Evolutionary conservation across 176 grass and related monocot genomes (phyloP), one percentile per base, ranked within the genome.

Genomic region (Ensete glaucum): DNA sequence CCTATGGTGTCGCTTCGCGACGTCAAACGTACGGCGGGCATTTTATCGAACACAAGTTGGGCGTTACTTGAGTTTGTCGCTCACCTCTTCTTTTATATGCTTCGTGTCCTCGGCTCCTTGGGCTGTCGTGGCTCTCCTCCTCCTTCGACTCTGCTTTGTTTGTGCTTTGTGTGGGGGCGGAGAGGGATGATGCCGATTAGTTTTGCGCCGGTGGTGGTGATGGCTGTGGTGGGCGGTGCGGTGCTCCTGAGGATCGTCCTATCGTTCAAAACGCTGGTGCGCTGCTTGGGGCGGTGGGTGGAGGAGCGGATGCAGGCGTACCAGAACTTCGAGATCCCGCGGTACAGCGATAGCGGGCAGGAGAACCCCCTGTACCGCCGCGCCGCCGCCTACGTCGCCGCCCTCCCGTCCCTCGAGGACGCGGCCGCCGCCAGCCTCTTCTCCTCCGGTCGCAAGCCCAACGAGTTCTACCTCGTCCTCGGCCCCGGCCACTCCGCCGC

Each of bases 331-430:
- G 96, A 99, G 77, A 86, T 99, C 72, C 91, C 86, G 22, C 82
- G 87, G 15, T 57, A 71, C 81, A 75, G 14, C 54, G 58, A 19
- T 12, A 70, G 55, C 65, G 85, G 57, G 1, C 72, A 75, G 63
- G 96, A 99, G 76, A 99, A 99, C 74, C 91, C 96, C 22, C 76
- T 99, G 57, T 91, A 94, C 84, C 84, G 91, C n/a, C 85, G 91
- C 78, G 96, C 88, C 27, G 73, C 80, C 5, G 88, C 79, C 22
- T 99, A 99, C 66, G 82, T 99, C 24, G 64, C 91, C 9, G 69
- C 88, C 53, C 88, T 99, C 34, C 83, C 96, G 49, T 88, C 91
- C 3, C 79, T 99, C 0, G 91, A 99, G 71, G 84, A 88, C 71
- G 83, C 96, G 0, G 86, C 87, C 73, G 85, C 96, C 9, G 86